Evolutionary conservation across 257 asterid genomes (phyloP).

Genomic region (Nicotiana paniculata): DNA sequence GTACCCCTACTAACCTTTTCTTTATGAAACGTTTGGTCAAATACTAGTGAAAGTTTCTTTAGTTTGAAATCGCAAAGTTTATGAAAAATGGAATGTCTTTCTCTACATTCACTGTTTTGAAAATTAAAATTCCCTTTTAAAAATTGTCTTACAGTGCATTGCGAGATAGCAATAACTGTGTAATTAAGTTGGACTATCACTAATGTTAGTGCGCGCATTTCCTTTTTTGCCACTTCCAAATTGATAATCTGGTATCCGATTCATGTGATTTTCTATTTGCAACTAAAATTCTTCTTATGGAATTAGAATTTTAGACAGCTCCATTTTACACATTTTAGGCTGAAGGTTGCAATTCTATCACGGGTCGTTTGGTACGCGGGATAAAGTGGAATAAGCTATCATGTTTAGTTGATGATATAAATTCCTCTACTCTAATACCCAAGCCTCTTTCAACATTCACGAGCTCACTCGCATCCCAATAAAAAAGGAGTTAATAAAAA

Average conservation of each 20-base stretch:
- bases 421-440: no score
- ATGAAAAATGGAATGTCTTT: neutral
- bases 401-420: no score
- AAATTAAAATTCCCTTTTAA: neutral
- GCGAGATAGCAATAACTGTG: neutral
- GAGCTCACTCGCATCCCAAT: neutral
- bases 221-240: neutral
- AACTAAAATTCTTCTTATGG: neutral
- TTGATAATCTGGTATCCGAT: neutral
- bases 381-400: no score
- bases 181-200: neutral
- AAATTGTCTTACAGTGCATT: neutral
- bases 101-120: neutral
- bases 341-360: neutral
- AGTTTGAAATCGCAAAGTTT: neutral
- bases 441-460: no score
- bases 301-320: neutral
- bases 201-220: neutral
- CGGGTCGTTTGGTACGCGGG: no score
- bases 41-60: neutral
- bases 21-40: no score
- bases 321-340: neutral
- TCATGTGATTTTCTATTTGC: slow-evolving; percentile 1
- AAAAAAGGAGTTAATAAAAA: no score
- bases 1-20: neutral